Conservation (phyloP, 345 rosid species). For the Luvunga scandens region DNA sequence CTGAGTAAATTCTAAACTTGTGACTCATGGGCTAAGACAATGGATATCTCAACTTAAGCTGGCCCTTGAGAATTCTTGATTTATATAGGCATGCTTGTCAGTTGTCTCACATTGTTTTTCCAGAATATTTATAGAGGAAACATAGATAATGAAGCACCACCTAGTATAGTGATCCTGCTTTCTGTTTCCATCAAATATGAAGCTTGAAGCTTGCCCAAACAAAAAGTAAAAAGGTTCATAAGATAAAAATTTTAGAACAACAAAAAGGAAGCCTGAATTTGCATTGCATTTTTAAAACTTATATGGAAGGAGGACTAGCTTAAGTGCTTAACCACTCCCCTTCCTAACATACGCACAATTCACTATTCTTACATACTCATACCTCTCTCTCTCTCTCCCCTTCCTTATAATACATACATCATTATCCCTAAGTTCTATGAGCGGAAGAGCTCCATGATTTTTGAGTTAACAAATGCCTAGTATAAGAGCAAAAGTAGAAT, state of each 20-base stretch:
- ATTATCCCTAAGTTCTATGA: not conserved
- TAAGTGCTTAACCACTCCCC: constrained; percentile 1
- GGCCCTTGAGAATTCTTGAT: not conserved
- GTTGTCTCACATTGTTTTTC: not conserved
- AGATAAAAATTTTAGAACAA: not conserved
- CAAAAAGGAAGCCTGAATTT: not conserved
- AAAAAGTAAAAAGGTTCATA: not conserved
- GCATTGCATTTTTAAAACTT: not conserved
- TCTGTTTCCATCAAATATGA: not conserved
- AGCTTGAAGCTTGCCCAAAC: not conserved
- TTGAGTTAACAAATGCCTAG: constrained; percentile 5
- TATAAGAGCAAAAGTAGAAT: not conserved
- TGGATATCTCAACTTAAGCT: not conserved
- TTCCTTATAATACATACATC: not conserved
- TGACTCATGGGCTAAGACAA: not conserved
- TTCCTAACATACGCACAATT: not conserved
- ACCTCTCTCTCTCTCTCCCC: not conserved
- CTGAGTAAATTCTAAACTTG: not conserved
- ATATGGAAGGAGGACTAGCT: constrained; percentile 4
- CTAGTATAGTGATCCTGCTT: not conserved
- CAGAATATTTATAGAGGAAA: not conserved
- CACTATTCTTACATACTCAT: not conserved
- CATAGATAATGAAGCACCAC: not conserved
- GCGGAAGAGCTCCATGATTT: not conserved
- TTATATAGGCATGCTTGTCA: not conserved